Percentiles rank a stretch among this genome's conserved stretches.
These are phyloP conservation scores for Tolypocladium capitatum DNA, from an alignment of 2,329 filamentous ascomycete species.

Conservation along the genomic window DNA sequence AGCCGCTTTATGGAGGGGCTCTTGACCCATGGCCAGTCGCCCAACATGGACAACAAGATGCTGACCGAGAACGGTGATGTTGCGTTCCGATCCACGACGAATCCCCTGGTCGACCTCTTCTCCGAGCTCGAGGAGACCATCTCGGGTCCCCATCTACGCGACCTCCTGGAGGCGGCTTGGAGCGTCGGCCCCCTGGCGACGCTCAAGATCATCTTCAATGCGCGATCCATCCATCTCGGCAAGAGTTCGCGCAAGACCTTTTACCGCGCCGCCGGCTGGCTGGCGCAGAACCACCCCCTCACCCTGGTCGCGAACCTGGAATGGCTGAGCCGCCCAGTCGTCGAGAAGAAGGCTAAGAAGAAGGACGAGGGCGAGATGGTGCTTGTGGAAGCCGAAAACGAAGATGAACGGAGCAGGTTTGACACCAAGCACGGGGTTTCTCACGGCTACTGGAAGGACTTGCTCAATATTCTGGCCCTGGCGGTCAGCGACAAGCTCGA, in stretches of 20 bases:
- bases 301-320: conserved; percentile 39
- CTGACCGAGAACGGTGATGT: conserved; percentile 39
- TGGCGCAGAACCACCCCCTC: conserved; percentile 38
- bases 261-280: conserved; percentile 42
- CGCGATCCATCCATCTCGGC: conserved; percentile 47
- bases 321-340: conserved; percentile 42
- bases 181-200: conserved; percentile 30
- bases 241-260: conserved; percentile 34
- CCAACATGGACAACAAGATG: conserved; percentile 27
- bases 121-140: conserved; percentile 31
- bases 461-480: conserved; percentile 42
- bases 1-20: conserved; percentile 23
- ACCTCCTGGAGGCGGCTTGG: conserved; percentile 37
- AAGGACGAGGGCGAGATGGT: conserved; percentile 19
- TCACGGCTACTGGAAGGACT: conserved; percentile 51
- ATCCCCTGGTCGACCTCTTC: conserved; percentile 40
- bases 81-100: conserved; percentile 30
- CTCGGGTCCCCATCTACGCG: conserved; percentile 20
- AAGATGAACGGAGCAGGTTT: conserved; percentile 21
- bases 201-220: conserved; percentile 47
- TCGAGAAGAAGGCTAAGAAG: conserved; percentile 35
- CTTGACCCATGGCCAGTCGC: conserved; percentile 7
- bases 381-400: conserved; percentile 18
- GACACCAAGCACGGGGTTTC: conserved; percentile 35
- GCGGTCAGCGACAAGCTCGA: conserved; percentile 33